These are phyloP conservation scores for Carex pumila DNA, from an alignment of 176 grass and related monocot genomes.

Conservation along the genomic window DNA sequence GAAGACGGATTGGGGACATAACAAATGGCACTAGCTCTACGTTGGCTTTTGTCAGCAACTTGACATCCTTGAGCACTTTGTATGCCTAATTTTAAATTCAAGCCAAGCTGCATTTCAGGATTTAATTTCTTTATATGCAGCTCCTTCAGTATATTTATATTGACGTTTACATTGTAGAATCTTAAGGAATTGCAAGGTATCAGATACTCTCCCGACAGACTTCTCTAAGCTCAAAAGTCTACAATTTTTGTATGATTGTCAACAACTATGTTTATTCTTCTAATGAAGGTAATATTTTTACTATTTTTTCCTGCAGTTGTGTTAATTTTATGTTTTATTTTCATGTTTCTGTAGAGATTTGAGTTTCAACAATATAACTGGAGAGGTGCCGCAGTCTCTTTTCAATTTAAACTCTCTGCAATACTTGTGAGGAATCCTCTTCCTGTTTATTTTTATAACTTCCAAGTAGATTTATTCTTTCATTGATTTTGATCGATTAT, in stretches of 20 bases:
- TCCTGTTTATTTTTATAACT: background rate
- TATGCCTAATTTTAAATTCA: slow-evolving; percentile 21
- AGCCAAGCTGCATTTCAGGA: background rate
- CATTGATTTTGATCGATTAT: background rate
- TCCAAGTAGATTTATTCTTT: background rate
- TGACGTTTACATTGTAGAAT: slow-evolving; percentile 41
- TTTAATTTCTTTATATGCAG: background rate
- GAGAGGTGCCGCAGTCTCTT: slow-evolving; percentile 47
- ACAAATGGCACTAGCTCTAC: slow-evolving; percentile 57
- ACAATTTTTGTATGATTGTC: slow-evolving; percentile 1
- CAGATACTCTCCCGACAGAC: slow-evolving; percentile 59
- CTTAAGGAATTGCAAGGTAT: slow-evolving; percentile 77
- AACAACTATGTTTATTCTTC: background rate
- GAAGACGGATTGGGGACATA: slow-evolving; percentile 69
- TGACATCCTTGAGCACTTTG: slow-evolving; percentile 54
- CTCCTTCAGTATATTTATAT: background rate
- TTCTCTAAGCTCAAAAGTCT: slow-evolving; percentile 39
- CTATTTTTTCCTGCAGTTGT: background rate
- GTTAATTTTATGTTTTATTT: background rate
- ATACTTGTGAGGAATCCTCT: slow-evolving; percentile 39
- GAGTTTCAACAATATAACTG: slow-evolving; percentile 85
- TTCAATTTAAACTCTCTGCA: slow-evolving; percentile 32
- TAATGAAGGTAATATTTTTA: background rate
- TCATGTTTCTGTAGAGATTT: slow-evolving; percentile 48
- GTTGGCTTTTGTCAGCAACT: slow-evolving; percentile 52